phyloP scores from a whole-genome alignment of 73 alveolate species.

The Paramecium primaurelia region DNA sequence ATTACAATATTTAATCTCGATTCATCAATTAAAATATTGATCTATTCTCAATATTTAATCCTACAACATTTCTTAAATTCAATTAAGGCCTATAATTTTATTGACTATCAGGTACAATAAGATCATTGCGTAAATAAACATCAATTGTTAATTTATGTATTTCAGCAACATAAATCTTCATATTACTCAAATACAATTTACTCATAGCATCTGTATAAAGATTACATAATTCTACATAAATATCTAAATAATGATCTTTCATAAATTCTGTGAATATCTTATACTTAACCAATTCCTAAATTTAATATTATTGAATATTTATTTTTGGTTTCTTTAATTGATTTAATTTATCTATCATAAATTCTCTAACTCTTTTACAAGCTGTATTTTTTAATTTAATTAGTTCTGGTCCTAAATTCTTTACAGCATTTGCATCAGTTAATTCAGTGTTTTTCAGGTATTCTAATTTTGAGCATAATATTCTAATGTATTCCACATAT shows the following conservation, averaged over 20 bases:
- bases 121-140: conserved; percentile 46
- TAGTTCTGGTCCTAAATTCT: conserved; percentile 57
- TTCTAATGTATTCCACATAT: conserved; percentile 53
- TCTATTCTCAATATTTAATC: conserved; percentile 17
- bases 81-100: conserved; percentile 18
- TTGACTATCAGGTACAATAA: conserved; percentile 30
- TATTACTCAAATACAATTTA: conserved; percentile 9
- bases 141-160: conserved; percentile 41
- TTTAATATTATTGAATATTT: not conserved
- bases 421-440: conserved; percentile 53
- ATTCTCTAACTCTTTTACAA: conserved; percentile 61
- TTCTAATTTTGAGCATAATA: conserved; percentile 55
- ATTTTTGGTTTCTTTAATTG: conserved; percentile 48
- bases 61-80: conserved; percentile 48
- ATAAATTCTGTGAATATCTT: conserved; percentile 57
- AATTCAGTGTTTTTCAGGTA: conserved; percentile 39
- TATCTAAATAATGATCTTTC: conserved; percentile 58
- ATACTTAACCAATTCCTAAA: not conserved
- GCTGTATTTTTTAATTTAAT: conserved; percentile 56
- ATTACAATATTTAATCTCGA: conserved; percentile 38
- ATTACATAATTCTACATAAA: conserved; percentile 57
- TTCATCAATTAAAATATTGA: conserved; percentile 60
- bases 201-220: conserved; percentile 52
- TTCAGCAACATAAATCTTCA: conserved; percentile 49
- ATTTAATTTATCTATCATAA: conserved; percentile 35